Conservation (phyloP, 202 grass and related monocot species). For the Schoenoplectus tabernaemontani region DNA sequence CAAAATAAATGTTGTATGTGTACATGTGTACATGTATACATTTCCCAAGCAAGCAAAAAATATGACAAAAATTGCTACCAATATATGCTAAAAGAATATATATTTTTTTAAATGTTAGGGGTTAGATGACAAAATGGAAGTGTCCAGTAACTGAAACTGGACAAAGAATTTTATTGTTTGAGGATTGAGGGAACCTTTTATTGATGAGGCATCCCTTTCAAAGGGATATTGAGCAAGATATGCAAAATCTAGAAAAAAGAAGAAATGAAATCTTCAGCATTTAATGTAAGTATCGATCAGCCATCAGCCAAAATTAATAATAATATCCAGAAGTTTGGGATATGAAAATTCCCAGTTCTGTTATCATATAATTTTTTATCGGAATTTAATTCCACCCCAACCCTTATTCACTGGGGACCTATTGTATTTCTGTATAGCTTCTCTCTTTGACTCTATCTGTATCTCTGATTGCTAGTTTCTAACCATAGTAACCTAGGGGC, state of each 20-base stretch:
- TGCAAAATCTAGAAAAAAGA: constrained; percentile 25
- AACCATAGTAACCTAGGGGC: not conserved
- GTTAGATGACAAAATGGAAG: constrained; percentile 1
- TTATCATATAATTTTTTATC: constrained; percentile 6
- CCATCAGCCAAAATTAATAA: constrained; percentile 6
- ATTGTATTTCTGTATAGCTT: not conserved
- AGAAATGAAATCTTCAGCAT: constrained; percentile 26
- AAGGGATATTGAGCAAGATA: constrained; percentile 24
- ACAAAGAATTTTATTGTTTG: not conserved
- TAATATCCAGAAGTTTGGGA: constrained; percentile 23
- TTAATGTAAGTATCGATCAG: constrained; percentile 22
- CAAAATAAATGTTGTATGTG: too few species aligned
- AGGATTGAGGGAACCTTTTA: constrained; percentile 21
- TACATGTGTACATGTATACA: not conserved
- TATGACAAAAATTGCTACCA: not conserved
- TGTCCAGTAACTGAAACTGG: constrained; percentile 6
- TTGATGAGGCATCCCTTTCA: constrained; percentile 33
- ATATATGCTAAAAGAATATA: not conserved
- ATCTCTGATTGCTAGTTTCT: not conserved
- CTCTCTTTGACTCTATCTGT: not conserved
- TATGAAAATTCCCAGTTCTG: constrained; percentile 19
- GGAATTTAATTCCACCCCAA: constrained; percentile 17
- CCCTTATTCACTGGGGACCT: constrained; percentile 16
- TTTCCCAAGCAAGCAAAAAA: not conserved
- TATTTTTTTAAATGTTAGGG: not conserved